phyloP scores from a whole-genome alignment of 768 basidiomycete species.

The Trametes elegans region DNA sequence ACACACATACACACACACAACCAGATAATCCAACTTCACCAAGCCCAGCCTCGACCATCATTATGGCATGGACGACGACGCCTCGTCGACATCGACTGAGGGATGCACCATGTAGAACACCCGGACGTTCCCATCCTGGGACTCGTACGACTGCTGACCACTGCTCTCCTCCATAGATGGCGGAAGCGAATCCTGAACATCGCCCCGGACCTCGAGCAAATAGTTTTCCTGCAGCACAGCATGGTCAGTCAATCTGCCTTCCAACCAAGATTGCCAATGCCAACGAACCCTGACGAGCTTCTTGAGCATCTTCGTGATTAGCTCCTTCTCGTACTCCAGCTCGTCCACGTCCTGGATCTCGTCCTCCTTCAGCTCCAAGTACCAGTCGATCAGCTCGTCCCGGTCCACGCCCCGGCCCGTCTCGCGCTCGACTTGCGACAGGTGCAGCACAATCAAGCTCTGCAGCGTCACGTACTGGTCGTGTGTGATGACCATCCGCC shows the following conservation, averaged over 20 bases:
- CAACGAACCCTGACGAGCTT: constrained; percentile 84
- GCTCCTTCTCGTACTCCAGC: constrained; percentile 85
- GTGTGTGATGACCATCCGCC: constrained; percentile 90
- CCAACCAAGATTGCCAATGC: not conserved
- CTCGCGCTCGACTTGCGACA: constrained; percentile 73
- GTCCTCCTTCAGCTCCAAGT: constrained; percentile 84
- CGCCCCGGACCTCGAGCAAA: constrained; percentile 79
- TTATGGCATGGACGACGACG: constrained; percentile 34
- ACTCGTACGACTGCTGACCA: constrained; percentile 45
- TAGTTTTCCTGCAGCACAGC: constrained; percentile 64
- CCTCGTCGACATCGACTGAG: constrained; percentile 67
- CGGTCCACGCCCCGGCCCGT: constrained; percentile 77
- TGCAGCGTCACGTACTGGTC: constrained; percentile 92
- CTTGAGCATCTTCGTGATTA: constrained; percentile 84
- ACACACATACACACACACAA: not conserved
- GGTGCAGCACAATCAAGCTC: constrained; percentile 81
- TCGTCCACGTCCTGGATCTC: constrained; percentile 84
- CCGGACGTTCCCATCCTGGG: constrained; percentile 53
- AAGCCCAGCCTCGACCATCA: not conserved
- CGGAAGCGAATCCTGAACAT: constrained; percentile 75
- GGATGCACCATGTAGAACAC: constrained; percentile 92
- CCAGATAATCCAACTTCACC: not conserved
- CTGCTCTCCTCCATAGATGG: constrained; percentile 61
- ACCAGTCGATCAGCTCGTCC: constrained; percentile 96
- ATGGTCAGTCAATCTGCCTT: not conserved